These are phyloP conservation scores for Leishmania tropica DNA, from an alignment of 208 protist genomes.

Conservation along the genomic window DNA sequence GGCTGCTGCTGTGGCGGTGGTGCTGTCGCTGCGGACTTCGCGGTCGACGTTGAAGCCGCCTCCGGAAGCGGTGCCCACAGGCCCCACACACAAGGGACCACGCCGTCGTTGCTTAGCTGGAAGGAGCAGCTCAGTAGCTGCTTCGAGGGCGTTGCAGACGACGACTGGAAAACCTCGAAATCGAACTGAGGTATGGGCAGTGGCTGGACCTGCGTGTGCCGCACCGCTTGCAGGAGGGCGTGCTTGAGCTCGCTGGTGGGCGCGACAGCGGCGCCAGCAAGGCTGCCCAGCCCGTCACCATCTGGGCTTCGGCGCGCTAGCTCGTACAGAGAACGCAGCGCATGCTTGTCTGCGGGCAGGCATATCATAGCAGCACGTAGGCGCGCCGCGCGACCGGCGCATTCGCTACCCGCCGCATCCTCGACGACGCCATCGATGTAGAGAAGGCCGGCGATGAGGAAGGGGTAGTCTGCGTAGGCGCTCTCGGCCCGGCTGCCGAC, in stretches of 20 bases:
- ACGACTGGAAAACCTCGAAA: conserved; percentile 10
- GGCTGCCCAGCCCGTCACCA: neutral
- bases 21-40: neutral
- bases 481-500: conserved; percentile 39
- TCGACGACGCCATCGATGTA: conserved; percentile 27
- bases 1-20: conserved; percentile 9
- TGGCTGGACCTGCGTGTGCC: conserved; percentile 20
- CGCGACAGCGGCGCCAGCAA: neutral
- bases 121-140: conserved; percentile 38
- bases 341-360: conserved; percentile 18
- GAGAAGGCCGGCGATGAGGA: conserved; percentile 40
- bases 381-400: conserved; percentile 6
- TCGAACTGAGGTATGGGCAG: conserved; percentile 35
- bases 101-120: conserved; percentile 49
- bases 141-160: conserved; percentile 23
- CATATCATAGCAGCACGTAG: conserved; percentile 35
- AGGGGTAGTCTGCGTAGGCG: conserved; percentile 33
- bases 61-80: conserved; percentile 35
- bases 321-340: conserved; percentile 25
- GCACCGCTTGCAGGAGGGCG: conserved; percentile 26
- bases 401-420: neutral
- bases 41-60: neutral
- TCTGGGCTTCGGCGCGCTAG: neutral
- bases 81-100: conserved; percentile 45
- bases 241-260: conserved; percentile 11